Evolutionary conservation across 2,329 filamentous ascomycete genomes (phyloP).

Genomic region (Ophiosphaerella herpotricha): DNA sequence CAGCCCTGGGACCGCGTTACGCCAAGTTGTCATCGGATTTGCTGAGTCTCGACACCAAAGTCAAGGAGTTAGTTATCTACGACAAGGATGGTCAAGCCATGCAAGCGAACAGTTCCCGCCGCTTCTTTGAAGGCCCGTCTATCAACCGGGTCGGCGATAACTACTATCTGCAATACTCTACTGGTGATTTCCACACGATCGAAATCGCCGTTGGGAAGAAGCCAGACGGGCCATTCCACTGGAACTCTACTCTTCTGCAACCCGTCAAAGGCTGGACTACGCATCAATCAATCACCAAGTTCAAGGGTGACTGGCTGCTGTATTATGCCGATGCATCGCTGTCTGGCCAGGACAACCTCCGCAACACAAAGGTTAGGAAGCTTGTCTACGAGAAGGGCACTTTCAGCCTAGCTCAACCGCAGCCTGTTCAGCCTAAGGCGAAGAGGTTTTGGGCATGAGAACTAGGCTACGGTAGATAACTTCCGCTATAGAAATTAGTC

Average conservation of each 20-base stretch:
- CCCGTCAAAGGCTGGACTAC: constrained; percentile 80
- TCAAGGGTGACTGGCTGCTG: constrained; percentile 69
- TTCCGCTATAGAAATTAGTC: too few species aligned
- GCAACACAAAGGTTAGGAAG: constrained; percentile 12
- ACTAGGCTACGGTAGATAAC: too few species aligned
- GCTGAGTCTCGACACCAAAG: constrained; percentile 60
- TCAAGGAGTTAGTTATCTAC: constrained; percentile 66
- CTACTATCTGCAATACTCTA: constrained; percentile 78
- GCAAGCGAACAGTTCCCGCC: constrained; percentile 67
- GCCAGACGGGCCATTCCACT: constrained; percentile 73
- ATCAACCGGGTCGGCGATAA: constrained; percentile 69
- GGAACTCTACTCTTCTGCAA: constrained; percentile 70
- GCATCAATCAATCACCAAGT: constrained; percentile 76
- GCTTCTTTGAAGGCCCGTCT: constrained; percentile 81
- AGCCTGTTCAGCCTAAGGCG: background rate
- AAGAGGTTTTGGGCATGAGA: background rate
- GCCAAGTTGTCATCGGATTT: constrained; percentile 67
- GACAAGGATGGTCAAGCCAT: constrained; percentile 64
- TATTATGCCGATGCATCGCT: constrained; percentile 76
- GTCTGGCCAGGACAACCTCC: constrained; percentile 44
- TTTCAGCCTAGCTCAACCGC: constrained; percentile 7
- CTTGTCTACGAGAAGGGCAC: constrained; percentile 4
- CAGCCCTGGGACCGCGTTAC: constrained; percentile 67
- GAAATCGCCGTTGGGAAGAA: constrained; percentile 67
- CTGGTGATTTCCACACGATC: constrained; percentile 74